A percentile compares a stretch with the other conserved stretches of the same genome.
These are phyloP conservation scores for Glycine soja DNA, from an alignment of 306 rosid genomes.

Conservation along the genomic window DNA sequence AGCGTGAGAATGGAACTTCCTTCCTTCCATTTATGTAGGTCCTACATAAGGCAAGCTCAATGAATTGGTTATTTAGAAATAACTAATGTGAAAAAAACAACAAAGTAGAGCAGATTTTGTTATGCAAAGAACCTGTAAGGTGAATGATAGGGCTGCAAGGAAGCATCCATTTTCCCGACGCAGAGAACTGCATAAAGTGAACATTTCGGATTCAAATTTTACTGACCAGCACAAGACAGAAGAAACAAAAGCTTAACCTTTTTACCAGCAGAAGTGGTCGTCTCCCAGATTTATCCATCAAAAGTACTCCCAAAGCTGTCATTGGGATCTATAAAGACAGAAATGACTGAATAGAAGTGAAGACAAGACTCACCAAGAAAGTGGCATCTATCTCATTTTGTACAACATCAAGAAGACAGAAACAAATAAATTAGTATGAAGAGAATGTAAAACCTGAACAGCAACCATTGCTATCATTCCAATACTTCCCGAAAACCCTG, in stretches of 20 bases:
- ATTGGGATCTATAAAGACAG: slow-evolving; percentile 58
- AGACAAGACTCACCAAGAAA: slow-evolving; percentile 8
- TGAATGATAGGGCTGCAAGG: slow-evolving; percentile 58
- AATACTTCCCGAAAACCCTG: slow-evolving; percentile 72
- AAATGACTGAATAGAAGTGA: slow-evolving; percentile 31
- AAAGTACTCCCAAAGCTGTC: slow-evolving; percentile 58
- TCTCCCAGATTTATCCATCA: slow-evolving; percentile 68
- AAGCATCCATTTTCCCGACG: slow-evolving; percentile 70
- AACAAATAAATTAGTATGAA: neutral
- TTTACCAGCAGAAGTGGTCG: slow-evolving; percentile 68
- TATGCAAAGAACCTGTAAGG: slow-evolving; percentile 55
- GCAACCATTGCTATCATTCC: slow-evolving; percentile 76
- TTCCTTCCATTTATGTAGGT: slow-evolving; percentile 58
- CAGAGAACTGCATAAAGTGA: slow-evolving; percentile 49
- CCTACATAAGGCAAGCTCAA: slow-evolving; percentile 51
- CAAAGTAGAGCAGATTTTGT: slow-evolving; percentile 12
- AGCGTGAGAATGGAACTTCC: slow-evolving; percentile 63
- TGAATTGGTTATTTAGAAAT: neutral
- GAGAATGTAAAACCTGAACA: slow-evolving; percentile 61
- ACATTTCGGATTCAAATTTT: slow-evolving; percentile 26
- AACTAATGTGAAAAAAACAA: neutral
- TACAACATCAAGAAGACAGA: slow-evolving; percentile 6
- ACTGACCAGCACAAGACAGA: neutral
- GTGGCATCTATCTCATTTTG: neutral
- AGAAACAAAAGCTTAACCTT: slow-evolving; percentile 8